Evolutionary conservation across 108 stramenopile species (phyloP).

Genomic region (Hondaea fermentalgiana): DNA sequence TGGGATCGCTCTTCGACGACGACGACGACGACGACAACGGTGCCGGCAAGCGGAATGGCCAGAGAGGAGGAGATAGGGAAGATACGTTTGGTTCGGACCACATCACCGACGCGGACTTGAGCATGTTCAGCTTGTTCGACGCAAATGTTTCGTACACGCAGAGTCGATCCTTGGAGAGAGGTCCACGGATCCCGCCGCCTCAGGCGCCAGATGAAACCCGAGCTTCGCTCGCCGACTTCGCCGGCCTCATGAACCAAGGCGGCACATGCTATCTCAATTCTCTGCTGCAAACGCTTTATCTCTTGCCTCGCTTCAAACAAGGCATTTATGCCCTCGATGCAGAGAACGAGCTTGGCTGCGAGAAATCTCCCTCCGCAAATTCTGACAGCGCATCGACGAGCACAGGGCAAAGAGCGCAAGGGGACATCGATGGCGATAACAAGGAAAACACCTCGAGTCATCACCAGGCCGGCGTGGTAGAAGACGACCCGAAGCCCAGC

Average conservation of each 20-base stretch:
- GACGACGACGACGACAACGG: too few relatives aligned
- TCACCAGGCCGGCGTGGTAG: too few relatives aligned
- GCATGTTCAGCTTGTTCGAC: too few relatives aligned
- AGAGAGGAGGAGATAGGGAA: too few relatives aligned
- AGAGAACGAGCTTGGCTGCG: background rate
- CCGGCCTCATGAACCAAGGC: slow-evolving; percentile 18
- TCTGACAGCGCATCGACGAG: too few relatives aligned
- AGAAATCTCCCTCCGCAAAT: background rate
- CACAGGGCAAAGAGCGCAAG: background rate
- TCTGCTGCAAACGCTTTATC: background rate
- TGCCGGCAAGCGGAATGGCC: too few relatives aligned
- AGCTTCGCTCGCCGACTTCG: background rate
- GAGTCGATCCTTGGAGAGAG: background rate
- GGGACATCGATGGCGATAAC: background rate
- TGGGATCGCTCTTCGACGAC: too few relatives aligned
- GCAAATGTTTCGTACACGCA: too few relatives aligned
- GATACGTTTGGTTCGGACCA: too few relatives aligned
- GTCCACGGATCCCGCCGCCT: background rate
- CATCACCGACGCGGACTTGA: too few relatives aligned
- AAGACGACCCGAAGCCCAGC: too few relatives aligned
- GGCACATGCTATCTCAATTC: slow-evolving; percentile 27
- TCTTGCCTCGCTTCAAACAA: background rate
- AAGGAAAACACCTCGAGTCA: background rate
- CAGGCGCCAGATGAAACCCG: background rate
- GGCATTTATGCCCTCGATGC: background rate